phyloP scores from a whole-genome alignment of 2,329 filamentous ascomycete genomes.

The Neospermospora avenae region DNA sequence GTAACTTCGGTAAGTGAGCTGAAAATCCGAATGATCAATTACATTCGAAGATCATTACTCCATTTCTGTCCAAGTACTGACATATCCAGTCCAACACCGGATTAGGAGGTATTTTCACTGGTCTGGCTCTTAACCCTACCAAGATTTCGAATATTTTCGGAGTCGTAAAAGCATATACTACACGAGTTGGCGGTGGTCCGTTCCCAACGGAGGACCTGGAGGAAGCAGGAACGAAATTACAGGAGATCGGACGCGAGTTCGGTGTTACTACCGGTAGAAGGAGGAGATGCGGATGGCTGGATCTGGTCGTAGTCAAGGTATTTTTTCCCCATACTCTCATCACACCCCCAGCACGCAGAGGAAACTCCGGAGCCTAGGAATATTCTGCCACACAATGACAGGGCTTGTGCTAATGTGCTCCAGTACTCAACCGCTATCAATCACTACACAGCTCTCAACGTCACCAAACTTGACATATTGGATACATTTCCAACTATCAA shows the following conservation, averaged over 20 bases:
- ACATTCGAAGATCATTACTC: neutral
- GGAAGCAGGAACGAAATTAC: constrained; percentile 45
- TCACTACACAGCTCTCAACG: constrained; percentile 45
- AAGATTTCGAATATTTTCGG: constrained; percentile 61
- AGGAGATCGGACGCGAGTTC: constrained; percentile 45
- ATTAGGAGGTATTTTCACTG: constrained; percentile 58
- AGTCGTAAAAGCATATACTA: constrained; percentile 67
- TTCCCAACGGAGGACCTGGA: constrained; percentile 61
- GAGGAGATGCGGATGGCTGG: constrained; percentile 58
- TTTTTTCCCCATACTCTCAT: neutral
- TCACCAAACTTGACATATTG: constrained; percentile 67
- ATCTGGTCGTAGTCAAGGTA: constrained; percentile 45
- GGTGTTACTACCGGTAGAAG: constrained; percentile 47
- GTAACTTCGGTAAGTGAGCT: constrained; percentile 18
- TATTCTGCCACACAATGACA: too few relatives aligned
- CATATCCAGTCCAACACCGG: constrained; percentile 47
- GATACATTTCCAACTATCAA: constrained; percentile 74
- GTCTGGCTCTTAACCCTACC: constrained; percentile 56
- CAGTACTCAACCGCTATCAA: constrained; percentile 50
- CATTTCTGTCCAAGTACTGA: neutral
- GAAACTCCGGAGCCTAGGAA: neutral
- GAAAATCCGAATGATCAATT: neutral
- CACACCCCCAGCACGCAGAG: neutral
- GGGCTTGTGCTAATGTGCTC: neutral
- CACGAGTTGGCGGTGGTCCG: constrained; percentile 54